Percentiles rank a stretch among this genome's conserved stretches.
Evolutionary conservation across 805 yeast species (phyloP).

Genomic region (Soucietia sequanensis): DNA sequence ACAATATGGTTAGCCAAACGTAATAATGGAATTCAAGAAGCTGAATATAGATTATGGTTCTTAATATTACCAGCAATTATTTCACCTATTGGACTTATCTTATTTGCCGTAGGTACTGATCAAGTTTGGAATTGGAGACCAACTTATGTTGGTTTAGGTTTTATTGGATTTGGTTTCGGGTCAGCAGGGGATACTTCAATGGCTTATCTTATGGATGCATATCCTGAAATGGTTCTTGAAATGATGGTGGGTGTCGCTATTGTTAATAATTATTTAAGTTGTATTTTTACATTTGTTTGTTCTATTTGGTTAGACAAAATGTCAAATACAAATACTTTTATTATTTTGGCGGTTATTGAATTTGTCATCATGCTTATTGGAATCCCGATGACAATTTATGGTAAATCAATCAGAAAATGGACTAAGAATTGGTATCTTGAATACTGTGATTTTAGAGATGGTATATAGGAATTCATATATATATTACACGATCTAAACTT

Average conservation of each 20-base stretch:
- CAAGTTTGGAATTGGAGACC: conserved; percentile 36
- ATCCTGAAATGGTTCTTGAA: conserved; percentile 40
- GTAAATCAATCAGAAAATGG: conserved; percentile 31
- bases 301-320: conserved; percentile 37
- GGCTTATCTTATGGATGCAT: conserved; percentile 40
- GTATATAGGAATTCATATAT: conserved; percentile 7
- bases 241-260: conserved; percentile 40
- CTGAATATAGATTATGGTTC: conserved; percentile 36
- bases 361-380: conserved; percentile 30
- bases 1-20: conserved; percentile 37
- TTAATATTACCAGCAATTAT: conserved; percentile 33
- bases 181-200: conserved; percentile 39
- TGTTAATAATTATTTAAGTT: conserved; percentile 37
- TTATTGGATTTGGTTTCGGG: conserved; percentile 39
- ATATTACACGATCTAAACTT: too few relatives aligned
- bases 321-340: conserved; percentile 36
- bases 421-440: conserved; percentile 33
- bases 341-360: conserved; percentile 35
- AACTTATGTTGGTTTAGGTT: conserved; percentile 36
- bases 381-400: conserved; percentile 30
- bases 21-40: conserved; percentile 35
- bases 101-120: conserved; percentile 40
- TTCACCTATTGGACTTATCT: conserved; percentile 32
- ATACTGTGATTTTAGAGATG: conserved; percentile 25
- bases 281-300: conserved; percentile 38